A percentile compares a stretch with the other conserved stretches of the same genome.
These are phyloP conservation scores for Scytalidium sp. DNA, from an alignment of 2,329 filamentous ascomycete genomes.

Conservation along the genomic window DNA sequence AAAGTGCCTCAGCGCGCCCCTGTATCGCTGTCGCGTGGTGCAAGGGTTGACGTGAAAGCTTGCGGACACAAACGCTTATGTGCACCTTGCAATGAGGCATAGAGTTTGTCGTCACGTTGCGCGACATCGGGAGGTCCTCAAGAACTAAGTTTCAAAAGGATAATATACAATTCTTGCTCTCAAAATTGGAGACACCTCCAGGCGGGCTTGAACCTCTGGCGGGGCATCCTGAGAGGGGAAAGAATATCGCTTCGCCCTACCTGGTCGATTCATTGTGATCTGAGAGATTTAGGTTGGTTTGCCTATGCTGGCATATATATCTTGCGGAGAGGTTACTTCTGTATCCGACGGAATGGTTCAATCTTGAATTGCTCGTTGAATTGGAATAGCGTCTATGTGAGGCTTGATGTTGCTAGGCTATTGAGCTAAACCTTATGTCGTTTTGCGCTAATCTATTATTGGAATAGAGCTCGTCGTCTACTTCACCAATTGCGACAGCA, in stretches of 20 bases:
- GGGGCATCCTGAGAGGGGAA: conserved; percentile 21
- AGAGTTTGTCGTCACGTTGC: neutral
- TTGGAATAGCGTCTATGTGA: neutral
- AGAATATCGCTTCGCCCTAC: conserved; percentile 22
- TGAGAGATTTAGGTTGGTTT: conserved; percentile 1
- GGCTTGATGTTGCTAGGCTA: neutral
- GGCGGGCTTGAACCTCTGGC: conserved; percentile 4
- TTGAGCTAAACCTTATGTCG: neutral
- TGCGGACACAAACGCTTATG: neutral
- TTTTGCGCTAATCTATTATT: neutral
- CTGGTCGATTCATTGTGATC: conserved; percentile 29
- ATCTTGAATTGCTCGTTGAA: neutral
- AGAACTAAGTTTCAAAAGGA: neutral
- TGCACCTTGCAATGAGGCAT: neutral
- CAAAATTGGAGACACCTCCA: neutral
- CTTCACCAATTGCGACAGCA: neutral
- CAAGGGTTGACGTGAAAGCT: too few relatives aligned
- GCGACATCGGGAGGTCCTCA: neutral
- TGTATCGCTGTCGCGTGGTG: neutral
- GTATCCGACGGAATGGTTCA: neutral
- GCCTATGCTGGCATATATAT: neutral
- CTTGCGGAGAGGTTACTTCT: neutral
- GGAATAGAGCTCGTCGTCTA: neutral
- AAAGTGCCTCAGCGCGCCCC: neutral
- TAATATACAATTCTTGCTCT: neutral